Conservation (phyloP, 2,329 filamentous ascomycete genomes). For the Fusarium piperis region DNA sequence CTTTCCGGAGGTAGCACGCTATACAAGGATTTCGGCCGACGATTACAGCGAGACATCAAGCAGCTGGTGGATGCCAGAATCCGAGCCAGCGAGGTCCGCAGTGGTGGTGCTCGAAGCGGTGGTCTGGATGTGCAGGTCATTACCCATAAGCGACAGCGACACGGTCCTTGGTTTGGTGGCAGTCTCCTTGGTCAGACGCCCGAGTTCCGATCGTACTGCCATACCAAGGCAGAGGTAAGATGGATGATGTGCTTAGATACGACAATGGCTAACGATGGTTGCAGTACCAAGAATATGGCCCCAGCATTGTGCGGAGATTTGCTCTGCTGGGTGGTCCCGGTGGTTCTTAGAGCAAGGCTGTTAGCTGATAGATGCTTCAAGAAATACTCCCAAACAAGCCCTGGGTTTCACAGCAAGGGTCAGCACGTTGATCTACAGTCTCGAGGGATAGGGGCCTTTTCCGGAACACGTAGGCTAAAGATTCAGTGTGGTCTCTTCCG, state of each 20-base stretch:
- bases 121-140: conserved; percentile 97
- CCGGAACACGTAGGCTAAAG: conserved; percentile 3
- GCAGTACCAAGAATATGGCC: conserved; percentile 94
- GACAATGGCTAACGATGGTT: conserved; percentile 15
- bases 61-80: conserved; percentile 95
- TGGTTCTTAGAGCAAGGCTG: conserved; percentile 65
- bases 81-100: conserved; percentile 88
- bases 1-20: conserved; percentile 95
- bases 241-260: neutral
- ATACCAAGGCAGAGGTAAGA: conserved; percentile 82
- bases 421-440: neutral
- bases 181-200: conserved; percentile 96
- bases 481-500: neutral
- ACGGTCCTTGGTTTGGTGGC: conserved; percentile 98
- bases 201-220: conserved; percentile 98
- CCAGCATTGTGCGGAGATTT: conserved; percentile 94
- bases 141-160: conserved; percentile 94
- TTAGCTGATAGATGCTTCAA: conserved; percentile 29
- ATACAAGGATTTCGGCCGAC: conserved; percentile 97
- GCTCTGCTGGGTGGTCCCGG: conserved; percentile 92
- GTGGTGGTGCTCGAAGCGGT: conserved; percentile 91
- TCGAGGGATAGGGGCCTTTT: conserved; percentile 1
- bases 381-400: conserved; percentile 15
- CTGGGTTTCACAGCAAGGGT: conserved; percentile 5
- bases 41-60: conserved; percentile 96